Percentiles rank a stretch among this genome's conserved stretches.
phyloP scores from a whole-genome alignment of 2,329 filamentous ascomycete genomes.

The Aspergillus pseudoterreus region DNA sequence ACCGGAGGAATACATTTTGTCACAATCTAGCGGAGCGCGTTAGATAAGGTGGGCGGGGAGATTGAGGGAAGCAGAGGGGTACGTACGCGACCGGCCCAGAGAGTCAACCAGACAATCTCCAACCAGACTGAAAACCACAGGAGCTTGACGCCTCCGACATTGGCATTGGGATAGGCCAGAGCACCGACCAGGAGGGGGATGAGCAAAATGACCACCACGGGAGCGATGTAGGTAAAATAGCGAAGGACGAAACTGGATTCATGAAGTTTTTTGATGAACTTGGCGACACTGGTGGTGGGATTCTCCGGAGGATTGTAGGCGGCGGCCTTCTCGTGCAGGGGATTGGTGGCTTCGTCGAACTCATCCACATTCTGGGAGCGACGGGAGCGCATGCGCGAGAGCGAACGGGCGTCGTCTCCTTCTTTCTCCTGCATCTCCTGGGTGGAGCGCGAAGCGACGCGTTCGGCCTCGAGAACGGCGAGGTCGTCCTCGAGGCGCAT shows the following conservation, averaged over 20 bases:
- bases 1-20: constrained; percentile 62
- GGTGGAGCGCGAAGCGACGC: constrained; percentile 49
- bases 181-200: constrained; percentile 66
- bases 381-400: constrained; percentile 51
- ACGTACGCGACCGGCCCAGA: constrained; percentile 69
- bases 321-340: constrained; percentile 63
- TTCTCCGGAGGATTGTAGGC: constrained; percentile 63
- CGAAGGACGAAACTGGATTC: constrained; percentile 63
- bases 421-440: constrained; percentile 30
- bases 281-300: constrained; percentile 59
- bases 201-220: constrained; percentile 60
- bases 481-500: constrained; percentile 64
- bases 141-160: constrained; percentile 70
- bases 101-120: constrained; percentile 84
- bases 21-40: constrained; percentile 45
- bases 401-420: constrained; percentile 41
- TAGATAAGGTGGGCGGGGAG: not conserved
- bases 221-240: constrained; percentile 69
- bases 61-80: not conserved
- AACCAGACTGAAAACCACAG: constrained; percentile 96
- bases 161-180: constrained; percentile 56
- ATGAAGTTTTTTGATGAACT: constrained; percentile 63
- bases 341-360: constrained; percentile 65
- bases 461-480: constrained; percentile 61
- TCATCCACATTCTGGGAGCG: constrained; percentile 59